A percentile compares a stretch with the other conserved stretches of the same genome.
phyloP scores from a whole-genome alignment of 2,329 filamentous ascomycete genomes.

The Diaporthe aspalathi region DNA sequence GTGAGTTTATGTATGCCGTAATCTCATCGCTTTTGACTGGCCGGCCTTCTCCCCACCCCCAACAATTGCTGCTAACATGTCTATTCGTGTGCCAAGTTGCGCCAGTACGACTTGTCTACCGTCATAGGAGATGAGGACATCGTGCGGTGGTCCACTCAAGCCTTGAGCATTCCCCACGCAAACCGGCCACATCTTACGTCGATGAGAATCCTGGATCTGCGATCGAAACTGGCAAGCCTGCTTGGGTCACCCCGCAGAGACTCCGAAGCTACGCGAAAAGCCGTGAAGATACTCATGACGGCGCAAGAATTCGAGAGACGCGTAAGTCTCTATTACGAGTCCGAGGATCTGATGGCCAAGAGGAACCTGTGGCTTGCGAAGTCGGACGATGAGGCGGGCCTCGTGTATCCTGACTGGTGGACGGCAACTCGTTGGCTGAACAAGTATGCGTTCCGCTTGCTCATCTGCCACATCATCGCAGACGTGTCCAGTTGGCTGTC shows the following conservation, averaged over 20 bases:
- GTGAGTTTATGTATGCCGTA: not conserved
- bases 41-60: not conserved
- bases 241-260: not conserved
- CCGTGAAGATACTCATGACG: slow-evolving; percentile 25
- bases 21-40: not conserved
- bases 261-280: slow-evolving; percentile 9
- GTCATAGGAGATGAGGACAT: slow-evolving; percentile 21
- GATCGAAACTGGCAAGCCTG: slow-evolving; percentile 14
- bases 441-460: slow-evolving; percentile 29
- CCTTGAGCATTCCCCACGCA: not conserved
- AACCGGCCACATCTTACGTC: slow-evolving; percentile 22
- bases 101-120: slow-evolving; percentile 28
- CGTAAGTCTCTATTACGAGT: slow-evolving; percentile 12
- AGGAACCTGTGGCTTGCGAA: not conserved
- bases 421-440: slow-evolving; percentile 22
- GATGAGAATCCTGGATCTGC: slow-evolving; percentile 27
- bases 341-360: slow-evolving; percentile 27
- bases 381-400: not conserved
- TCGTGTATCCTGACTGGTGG: slow-evolving; percentile 33
- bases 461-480: slow-evolving; percentile 33
- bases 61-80: not conserved
- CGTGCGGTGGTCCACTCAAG: slow-evolving; percentile 13
- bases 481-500: slow-evolving; percentile 29
- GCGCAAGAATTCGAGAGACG: slow-evolving; percentile 32
- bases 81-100: slow-evolving; percentile 1